phyloP scores from a whole-genome alignment of 2,329 filamentous ascomycete species.

The Laburnicola sp. region DNA sequence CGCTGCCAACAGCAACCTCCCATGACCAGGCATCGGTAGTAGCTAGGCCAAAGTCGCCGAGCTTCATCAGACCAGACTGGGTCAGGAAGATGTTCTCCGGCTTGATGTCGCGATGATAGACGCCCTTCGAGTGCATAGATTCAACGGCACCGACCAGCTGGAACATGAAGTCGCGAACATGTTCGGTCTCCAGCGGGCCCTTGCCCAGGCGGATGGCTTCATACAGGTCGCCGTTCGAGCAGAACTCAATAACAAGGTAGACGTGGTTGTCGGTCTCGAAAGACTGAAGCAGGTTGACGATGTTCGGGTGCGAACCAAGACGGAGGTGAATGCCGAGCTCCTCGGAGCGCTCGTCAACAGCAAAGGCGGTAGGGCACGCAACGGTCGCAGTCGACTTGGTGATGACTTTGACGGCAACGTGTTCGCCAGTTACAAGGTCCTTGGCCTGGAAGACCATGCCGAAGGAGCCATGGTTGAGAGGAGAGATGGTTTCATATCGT shows the following conservation, averaged over 20 bases:
- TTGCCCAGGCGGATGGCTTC: slow-evolving; percentile 90
- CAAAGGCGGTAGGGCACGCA: slow-evolving; percentile 64
- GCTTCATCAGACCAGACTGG: slow-evolving; percentile 85
- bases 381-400: slow-evolving; percentile 73
- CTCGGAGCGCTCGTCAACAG: slow-evolving; percentile 80
- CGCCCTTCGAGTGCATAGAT: slow-evolving; percentile 85
- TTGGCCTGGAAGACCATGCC: slow-evolving; percentile 96
- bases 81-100: slow-evolving; percentile 98
- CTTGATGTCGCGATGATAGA: slow-evolving; percentile 98
- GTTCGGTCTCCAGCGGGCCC: slow-evolving; percentile 90
- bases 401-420: slow-evolving; percentile 94
- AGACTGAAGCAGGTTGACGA: slow-evolving; percentile 87
- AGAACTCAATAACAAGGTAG: slow-evolving; percentile 94
- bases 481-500: slow-evolving; percentile 87
- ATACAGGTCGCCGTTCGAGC: slow-evolving; percentile 92
- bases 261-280: slow-evolving; percentile 91
- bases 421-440: slow-evolving; percentile 73
- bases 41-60: slow-evolving; percentile 93
- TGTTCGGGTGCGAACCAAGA: slow-evolving; percentile 80
- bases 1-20: slow-evolving; percentile 92
- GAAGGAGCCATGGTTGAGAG: slow-evolving; percentile 97
- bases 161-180: slow-evolving; percentile 96
- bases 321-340: slow-evolving; percentile 78
- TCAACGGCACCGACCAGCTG: slow-evolving; percentile 87
- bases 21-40: slow-evolving; percentile 88